These are phyloP conservation scores for Microglena sp. DNA, from an alignment of 139 green algal species.

Conservation along the genomic window DNA sequence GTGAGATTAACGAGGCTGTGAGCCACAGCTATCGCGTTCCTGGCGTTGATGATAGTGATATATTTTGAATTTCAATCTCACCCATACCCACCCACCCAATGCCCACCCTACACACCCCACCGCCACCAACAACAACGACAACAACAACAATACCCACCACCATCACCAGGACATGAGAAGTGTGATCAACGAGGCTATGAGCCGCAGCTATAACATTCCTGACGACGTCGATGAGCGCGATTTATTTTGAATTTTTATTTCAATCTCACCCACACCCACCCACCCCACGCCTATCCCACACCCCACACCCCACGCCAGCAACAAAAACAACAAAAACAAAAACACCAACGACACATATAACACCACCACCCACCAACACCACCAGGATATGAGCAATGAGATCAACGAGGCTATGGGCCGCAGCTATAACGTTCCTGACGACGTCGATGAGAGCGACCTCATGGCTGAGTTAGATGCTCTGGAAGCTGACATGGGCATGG, in stretches of 20 bases:
- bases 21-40: conserved; percentile 75
- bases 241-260: no score
- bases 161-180: conserved; percentile 73
- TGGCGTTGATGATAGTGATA: conserved; percentile 92
- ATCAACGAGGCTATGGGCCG: conserved; percentile 80
- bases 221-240: conserved; percentile 94
- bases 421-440: conserved; percentile 82
- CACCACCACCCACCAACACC: no score
- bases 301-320: no score
- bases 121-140: no score
- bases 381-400: conserved; percentile 76
- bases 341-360: no score
- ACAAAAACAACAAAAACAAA: no score
- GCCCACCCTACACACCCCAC: no score
- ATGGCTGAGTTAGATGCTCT: conserved; percentile 93
- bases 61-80: no score
- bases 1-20: conserved; percentile 86
- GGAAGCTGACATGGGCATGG: conserved; percentile 21
- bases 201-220: conserved; percentile 72
- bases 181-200: conserved; percentile 86
- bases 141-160: no score
- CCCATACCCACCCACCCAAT: no score
- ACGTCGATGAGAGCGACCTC: conserved; percentile 92
- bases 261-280: no score
- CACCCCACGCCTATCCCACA: no score